These are phyloP conservation scores for Colletotrichum ledebouriae DNA, from an alignment of 2,329 filamentous ascomycete genomes.

Conservation along the genomic window DNA sequence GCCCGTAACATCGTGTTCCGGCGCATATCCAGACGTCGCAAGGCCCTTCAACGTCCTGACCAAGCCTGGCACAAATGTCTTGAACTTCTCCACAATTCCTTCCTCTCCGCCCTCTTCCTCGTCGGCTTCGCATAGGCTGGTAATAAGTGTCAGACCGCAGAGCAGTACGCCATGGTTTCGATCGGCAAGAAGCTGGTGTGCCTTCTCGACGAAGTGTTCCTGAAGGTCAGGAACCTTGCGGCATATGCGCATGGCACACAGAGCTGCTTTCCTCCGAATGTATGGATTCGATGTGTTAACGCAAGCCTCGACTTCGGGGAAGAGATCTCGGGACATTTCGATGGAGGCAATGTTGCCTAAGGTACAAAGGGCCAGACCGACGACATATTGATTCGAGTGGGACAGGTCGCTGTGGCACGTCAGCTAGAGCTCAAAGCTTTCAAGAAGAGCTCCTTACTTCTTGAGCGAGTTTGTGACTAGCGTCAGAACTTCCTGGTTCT, in stretches of 20 bases:
- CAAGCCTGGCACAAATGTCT: conserved; percentile 84
- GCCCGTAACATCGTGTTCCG: conserved; percentile 97
- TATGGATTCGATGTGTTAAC: conserved; percentile 97
- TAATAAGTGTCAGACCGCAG: conserved; percentile 91
- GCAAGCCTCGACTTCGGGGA: conserved; percentile 93
- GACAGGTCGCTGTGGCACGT: conserved; percentile 81
- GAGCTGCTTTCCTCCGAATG: conserved; percentile 93
- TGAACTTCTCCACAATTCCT: conserved; percentile 90
- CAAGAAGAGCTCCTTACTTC: conserved; percentile 71
- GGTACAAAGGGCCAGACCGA: conserved; percentile 94
- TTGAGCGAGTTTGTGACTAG: conserved; percentile 98
- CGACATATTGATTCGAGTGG: conserved; percentile 98
- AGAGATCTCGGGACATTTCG: conserved; percentile 98
- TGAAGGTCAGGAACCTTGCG: conserved; percentile 97
- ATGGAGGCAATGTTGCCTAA: conserved; percentile 97
- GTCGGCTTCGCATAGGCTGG: conserved; percentile 93
- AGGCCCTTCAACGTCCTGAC: conserved; percentile 93
- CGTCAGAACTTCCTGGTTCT: conserved; percentile 98
- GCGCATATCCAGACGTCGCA: conserved; percentile 95
- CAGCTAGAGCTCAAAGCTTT: conserved; percentile 46
- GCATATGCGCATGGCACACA: conserved; percentile 99
- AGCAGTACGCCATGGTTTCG: conserved; percentile 96
- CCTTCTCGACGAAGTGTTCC: conserved; percentile 97
- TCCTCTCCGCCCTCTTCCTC: conserved; percentile 93
- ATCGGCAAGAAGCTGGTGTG: conserved; percentile 87